A percentile compares a stretch with the other conserved stretches of the same genome.
phyloP scores from a whole-genome alignment of 2,329 filamentous ascomycete genomes.

The Penicillium sp. region DNA sequence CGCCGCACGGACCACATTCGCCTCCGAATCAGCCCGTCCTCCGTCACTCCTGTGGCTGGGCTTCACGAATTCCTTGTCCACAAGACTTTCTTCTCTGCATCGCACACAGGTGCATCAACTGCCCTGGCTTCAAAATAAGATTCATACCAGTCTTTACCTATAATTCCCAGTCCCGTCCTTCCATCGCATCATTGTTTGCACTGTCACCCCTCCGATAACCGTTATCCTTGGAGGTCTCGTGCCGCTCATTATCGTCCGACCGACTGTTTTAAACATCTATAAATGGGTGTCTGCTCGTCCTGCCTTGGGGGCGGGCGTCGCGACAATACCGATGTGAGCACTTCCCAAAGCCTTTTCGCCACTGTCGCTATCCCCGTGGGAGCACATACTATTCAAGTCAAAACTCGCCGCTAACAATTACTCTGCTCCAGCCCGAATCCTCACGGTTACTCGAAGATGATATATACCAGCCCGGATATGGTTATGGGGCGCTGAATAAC shows the following conservation, averaged over 20 bases:
- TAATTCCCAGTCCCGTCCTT: not conserved
- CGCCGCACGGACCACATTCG: conserved; percentile 13
- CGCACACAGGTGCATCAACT: conserved; percentile 20
- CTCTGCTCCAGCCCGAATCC: conserved; percentile 42
- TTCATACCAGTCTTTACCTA: conserved; percentile 13
- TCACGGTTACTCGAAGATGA: conserved; percentile 52
- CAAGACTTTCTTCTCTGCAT: conserved; percentile 6
- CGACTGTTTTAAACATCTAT: conserved; percentile 18
- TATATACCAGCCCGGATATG: conserved; percentile 50
- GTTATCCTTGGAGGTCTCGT: conserved; percentile 20
- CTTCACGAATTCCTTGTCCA: not conserved
- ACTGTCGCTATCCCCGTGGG: not conserved
- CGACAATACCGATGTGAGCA: conserved; percentile 44
- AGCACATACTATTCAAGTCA: not conserved
- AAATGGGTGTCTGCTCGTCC: conserved; percentile 52
- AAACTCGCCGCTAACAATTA: conserved; percentile 1
- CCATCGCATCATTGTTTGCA: not conserved
- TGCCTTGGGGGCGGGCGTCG: conserved; percentile 47
- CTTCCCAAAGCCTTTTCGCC: not conserved
- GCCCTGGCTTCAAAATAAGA: not conserved
- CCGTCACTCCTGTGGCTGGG: conserved; percentile 5
- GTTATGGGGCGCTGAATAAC: conserved; percentile 47
- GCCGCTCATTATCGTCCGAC: conserved; percentile 13
- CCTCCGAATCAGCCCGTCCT: conserved; percentile 3
- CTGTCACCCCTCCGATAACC: conserved; percentile 6